A percentile compares a stretch with the other conserved stretches of the same genome.
Conservation (phyloP, 164 flowering plant genomes). For the Kalanchoe fedtschenkoi region DNA sequence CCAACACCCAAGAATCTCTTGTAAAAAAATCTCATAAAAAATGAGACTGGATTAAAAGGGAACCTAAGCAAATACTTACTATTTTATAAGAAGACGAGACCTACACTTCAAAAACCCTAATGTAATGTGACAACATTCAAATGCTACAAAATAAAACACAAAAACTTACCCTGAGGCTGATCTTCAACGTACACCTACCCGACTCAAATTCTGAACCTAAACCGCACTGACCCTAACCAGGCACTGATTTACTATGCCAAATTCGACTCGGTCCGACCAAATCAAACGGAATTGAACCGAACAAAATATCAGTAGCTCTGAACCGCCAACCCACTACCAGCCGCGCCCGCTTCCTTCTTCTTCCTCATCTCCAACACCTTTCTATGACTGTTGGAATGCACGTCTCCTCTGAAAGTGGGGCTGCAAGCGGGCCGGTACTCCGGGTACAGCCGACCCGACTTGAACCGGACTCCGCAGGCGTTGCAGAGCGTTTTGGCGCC, state of each 20-base stretch:
- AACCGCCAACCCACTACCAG: neutral
- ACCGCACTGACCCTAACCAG: no score
- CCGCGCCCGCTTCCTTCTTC: conserved; percentile 32
- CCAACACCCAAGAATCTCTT: neutral
- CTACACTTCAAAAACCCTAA: conserved; percentile 4
- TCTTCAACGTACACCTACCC: no score
- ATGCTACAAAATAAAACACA: neutral
- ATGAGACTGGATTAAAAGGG: no score
- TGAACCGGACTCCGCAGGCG: conserved; percentile 87
- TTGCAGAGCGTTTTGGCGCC: conserved; percentile 87
- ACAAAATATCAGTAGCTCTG: neutral
- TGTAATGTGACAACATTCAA: neutral
- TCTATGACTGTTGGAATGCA: conserved; percentile 77
- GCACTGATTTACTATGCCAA: neutral
- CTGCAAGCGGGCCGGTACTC: conserved; percentile 89
- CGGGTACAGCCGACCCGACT: conserved; percentile 81
- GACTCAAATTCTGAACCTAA: no score
- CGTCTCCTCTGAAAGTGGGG: conserved; percentile 55
- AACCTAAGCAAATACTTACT: no score
- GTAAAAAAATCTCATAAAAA: no score
- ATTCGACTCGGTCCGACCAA: neutral
- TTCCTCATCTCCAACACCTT: conserved; percentile 74
- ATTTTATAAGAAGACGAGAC: no score
- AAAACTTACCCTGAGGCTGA: neutral
- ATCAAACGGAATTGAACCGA: neutral